Percentiles rank a stretch among this genome's conserved stretches.
Evolutionary conservation across 176 grass and related monocot genomes (phyloP).

Genomic region (Musa schizocarpa): DNA sequence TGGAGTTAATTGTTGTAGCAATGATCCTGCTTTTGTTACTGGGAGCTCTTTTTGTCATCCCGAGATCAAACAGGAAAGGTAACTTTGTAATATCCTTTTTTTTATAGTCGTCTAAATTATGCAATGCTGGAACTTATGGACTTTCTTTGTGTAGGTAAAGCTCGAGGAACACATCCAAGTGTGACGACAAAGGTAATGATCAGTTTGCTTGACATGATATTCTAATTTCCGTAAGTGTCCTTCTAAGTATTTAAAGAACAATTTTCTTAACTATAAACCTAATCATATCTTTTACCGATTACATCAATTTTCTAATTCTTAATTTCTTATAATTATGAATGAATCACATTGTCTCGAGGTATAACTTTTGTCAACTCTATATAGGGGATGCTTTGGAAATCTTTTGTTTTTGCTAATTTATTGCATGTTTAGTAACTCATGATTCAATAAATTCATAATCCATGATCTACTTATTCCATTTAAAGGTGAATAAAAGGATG

Average conservation of each 20-base stretch:
- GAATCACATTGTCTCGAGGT: too few species aligned
- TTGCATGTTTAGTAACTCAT: too few species aligned
- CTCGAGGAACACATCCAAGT: constrained; percentile 21
- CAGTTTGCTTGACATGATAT: neutral
- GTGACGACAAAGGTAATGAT: constrained; percentile 26
- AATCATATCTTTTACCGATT: too few species aligned
- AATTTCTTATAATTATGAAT: too few species aligned
- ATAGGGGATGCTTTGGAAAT: too few species aligned
- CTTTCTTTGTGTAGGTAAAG: constrained; percentile 27
- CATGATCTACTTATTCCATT: too few species aligned
- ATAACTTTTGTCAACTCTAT: too few species aligned
- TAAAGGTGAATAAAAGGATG: too few species aligned
- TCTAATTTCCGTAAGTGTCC: neutral
- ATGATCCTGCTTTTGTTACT: constrained; percentile 50
- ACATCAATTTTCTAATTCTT: too few species aligned
- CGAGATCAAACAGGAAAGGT: constrained; percentile 57
- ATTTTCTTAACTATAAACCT: too few species aligned
- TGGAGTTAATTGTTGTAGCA: constrained; percentile 40
- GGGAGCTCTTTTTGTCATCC: constrained; percentile 53
- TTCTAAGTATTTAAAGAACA: neutral
- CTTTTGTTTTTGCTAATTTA: too few species aligned
- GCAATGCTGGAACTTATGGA: neutral
- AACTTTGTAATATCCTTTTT: neutral
- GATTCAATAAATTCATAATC: too few species aligned
- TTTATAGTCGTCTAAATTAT: neutral